phyloP scores from a whole-genome alignment of 108 stramenopile genomes.

The Stephanodiscus minutulus region DNA sequence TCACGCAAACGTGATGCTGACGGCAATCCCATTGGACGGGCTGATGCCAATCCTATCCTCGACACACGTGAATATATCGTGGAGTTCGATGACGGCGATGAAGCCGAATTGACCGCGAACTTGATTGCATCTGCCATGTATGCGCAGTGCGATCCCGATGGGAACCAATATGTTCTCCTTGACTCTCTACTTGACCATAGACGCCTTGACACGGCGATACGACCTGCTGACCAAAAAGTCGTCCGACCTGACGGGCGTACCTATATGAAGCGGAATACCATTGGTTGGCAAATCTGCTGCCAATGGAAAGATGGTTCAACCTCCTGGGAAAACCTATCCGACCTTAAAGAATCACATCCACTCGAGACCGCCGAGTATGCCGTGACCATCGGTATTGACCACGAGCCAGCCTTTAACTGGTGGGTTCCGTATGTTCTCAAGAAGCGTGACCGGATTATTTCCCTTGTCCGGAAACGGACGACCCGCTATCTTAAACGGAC shows the following conservation, averaged over 20 bases:
- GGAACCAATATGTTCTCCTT: background rate
- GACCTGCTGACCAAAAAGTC: background rate
- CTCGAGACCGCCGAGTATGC: conserved; percentile 27
- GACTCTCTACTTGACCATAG: background rate
- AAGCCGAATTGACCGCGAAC: conserved; percentile 20
- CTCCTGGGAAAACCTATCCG: conserved; percentile 27
- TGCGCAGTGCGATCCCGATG: conserved; percentile 33
- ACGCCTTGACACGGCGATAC: background rate
- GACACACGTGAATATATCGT: conserved; percentile 31
- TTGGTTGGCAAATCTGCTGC: conserved; percentile 41
- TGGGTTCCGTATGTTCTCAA: conserved; percentile 17
- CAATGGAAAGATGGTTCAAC: conserved; percentile 44
- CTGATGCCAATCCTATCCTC: conserved; percentile 9
- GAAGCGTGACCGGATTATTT: conserved; percentile 12
- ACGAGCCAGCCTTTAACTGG: conserved; percentile 35
- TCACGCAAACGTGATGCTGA: conserved; percentile 33
- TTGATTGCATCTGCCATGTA: conserved; percentile 11
- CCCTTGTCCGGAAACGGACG: conserved; percentile 10
- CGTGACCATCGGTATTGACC: background rate
- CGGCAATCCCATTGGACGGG: conserved; percentile 38
- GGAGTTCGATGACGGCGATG: conserved; percentile 28
- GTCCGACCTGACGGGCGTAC: background rate
- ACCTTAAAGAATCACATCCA: conserved; percentile 27
- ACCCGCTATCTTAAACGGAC: conserved; percentile 15
- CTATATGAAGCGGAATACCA: conserved; percentile 14